Conservation (phyloP, 306 rosid genomes). For the Prunus kanzakura region DNA sequence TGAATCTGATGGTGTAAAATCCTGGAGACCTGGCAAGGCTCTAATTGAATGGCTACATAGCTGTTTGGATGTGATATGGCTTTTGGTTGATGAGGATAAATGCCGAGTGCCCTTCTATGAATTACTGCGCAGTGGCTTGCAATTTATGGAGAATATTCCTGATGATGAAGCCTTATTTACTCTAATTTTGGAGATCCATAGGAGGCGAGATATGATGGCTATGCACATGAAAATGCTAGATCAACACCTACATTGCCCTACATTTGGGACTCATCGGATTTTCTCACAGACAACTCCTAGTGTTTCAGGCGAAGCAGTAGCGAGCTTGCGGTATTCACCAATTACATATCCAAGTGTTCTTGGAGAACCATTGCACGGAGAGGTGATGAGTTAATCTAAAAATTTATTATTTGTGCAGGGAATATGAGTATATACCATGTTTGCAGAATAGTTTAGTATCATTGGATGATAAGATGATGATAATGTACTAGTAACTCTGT, state of each 20-base stretch:
- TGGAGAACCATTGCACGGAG: conserved; percentile 97
- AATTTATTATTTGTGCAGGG: conserved; percentile 9
- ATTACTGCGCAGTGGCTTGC: conserved; percentile 86
- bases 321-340: conserved; percentile 74
- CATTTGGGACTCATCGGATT: conserved; percentile 88
- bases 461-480: not conserved
- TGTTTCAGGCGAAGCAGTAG: conserved; percentile 58
- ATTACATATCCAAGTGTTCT: conserved; percentile 93
- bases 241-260: conserved; percentile 97
- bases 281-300: conserved; percentile 62
- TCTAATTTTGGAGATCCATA: conserved; percentile 88
- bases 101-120: conserved; percentile 97
- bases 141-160: conserved; percentile 88
- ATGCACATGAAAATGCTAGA: conserved; percentile 99
- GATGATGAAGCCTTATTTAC: conserved; percentile 93
- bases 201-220: conserved; percentile 99
- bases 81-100: conserved; percentile 85
- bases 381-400: conserved; percentile 56
- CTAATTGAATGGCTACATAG: conserved; percentile 91
- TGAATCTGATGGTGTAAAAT: conserved; percentile 55
- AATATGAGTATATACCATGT: conserved; percentile 3
- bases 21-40: conserved; percentile 83
- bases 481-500: not conserved
- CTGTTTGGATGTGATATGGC: conserved; percentile 98
- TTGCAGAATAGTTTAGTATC: conserved; percentile 5